Conservation (phyloP, 2,329 filamentous ascomycete genomes). For the Epichloe festucae region DNA sequence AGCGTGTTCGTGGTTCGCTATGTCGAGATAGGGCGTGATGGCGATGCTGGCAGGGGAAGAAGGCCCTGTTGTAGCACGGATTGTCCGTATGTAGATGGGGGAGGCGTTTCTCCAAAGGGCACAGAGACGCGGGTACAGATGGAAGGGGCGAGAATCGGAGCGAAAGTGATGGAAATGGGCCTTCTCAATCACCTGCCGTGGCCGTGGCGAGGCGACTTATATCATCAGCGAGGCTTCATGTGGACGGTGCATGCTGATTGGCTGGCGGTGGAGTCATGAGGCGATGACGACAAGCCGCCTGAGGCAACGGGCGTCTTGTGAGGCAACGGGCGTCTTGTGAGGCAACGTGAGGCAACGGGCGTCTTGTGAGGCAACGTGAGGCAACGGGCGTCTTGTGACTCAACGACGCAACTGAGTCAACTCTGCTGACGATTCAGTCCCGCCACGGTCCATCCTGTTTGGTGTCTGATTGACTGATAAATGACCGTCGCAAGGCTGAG, state of each 20-base stretch:
- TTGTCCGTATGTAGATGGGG: no score
- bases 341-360: no score
- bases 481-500: no score
- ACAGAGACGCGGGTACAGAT: not conserved
- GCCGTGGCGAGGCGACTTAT: slow-evolving; percentile 3
- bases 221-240: not conserved
- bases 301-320: no score
- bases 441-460: no score
- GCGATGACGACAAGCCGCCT: not conserved
- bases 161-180: not conserved
- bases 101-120: not conserved
- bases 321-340: no score
- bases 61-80: not conserved
- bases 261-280: slow-evolving; percentile 11
- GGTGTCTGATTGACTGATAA: no score
- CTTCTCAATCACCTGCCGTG: not conserved
- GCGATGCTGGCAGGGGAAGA: not conserved
- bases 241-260: slow-evolving; percentile 8
- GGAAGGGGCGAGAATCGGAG: not conserved
- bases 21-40: not conserved
- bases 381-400: not conserved
- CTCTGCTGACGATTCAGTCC: no score
- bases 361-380: not conserved
- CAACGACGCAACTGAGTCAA: not conserved
- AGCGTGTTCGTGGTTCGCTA: not conserved